Percentiles rank a stretch among this genome's conserved stretches.
phyloP scores from a whole-genome alignment of 768 basidiomycete species.

The Phylloporus arenicola region DNA sequence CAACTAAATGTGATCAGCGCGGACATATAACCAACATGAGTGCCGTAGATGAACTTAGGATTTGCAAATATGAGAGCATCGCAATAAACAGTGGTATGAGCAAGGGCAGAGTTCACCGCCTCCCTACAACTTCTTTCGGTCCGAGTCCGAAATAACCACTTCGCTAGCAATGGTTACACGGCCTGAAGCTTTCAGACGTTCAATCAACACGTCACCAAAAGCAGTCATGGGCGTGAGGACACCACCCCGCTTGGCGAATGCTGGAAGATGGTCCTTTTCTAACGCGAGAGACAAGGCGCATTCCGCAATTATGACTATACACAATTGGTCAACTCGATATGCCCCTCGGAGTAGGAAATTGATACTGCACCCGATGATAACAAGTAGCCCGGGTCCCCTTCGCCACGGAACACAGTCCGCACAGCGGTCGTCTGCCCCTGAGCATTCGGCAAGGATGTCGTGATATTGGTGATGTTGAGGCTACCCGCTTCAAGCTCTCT shows the following conservation, averaged over 20 bases:
- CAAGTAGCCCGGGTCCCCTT: constrained; percentile 74
- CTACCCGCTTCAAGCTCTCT: constrained; percentile 59
- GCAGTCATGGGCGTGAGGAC: constrained; percentile 80
- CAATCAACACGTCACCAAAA: constrained; percentile 70
- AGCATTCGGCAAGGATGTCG: constrained; percentile 48
- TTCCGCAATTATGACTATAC: constrained; percentile 69
- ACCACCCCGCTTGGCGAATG: constrained; percentile 61
- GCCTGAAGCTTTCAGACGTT: constrained; percentile 56
- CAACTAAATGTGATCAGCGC: neutral
- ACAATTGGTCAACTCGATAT: constrained; percentile 1
- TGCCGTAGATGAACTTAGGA: neutral
- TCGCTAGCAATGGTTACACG: constrained; percentile 53
- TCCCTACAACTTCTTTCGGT: constrained; percentile 9
- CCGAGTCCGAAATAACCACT: constrained; percentile 24
- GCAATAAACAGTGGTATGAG: neutral
- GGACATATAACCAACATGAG: neutral
- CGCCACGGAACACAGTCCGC: constrained; percentile 55
- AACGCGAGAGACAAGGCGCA: constrained; percentile 68
- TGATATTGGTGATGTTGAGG: constrained; percentile 63
- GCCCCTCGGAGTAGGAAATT: no score
- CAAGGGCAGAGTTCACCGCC: neutral
- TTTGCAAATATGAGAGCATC: neutral
- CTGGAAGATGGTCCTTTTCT: constrained; percentile 49
- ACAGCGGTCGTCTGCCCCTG: constrained; percentile 39
- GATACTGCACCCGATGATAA: constrained; percentile 4